Base-by-base conservation (phyloP, 306 rosid genomes). In the Lupinus albus region DNA sequence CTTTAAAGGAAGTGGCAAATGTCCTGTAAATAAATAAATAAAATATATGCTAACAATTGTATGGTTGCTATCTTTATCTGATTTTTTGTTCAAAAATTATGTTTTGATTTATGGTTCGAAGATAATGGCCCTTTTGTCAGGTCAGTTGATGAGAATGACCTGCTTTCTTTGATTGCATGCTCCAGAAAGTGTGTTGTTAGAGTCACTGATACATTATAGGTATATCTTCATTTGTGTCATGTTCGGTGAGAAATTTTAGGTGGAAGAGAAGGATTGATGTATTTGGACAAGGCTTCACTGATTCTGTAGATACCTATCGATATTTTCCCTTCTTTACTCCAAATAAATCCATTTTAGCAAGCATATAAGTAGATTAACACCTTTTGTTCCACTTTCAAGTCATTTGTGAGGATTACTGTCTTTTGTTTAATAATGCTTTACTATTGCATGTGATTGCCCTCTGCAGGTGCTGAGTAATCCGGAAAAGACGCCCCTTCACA, bases 391-490 rank as follows among this genome's bases (percentile, higher is more conserved):
- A 13, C 61, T 17, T 12, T 28, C 13, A 28, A 20, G 30, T 30
- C 51, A 30, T 64, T n/a, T 61, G 36, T 71, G 16, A 41, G 17
- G 13, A 12, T 62, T 20, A 58, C 28, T 47, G 67, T 33, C 9
- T 46, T 28, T 59, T 33, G 8, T 55, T 41, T 57, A 11, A 9
- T 11, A 55, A 51, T 70, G 14, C 38, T 51, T 73, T 70, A 48
- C 1, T 48, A 42, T 64, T 59, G 35, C 65, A 56, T 64, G 69
- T 51, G 71, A 13, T 64, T 73, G 33, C 55, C 73, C 53, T 79
- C 8, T 59, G 39, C 85, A 94, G 99, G 97, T 94, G 74, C 94
- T 90, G 73, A 94, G 99, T 86, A 94, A 94, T 83, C 99, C 99
- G 9, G 99, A 94, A 74, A 94, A 84, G 89, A 94, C 99, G 38